Percentiles rank a stretch among this genome's conserved stretches.
Conservation (phyloP, 1,139 yeast species). For the Pichia sp. region DNA sequence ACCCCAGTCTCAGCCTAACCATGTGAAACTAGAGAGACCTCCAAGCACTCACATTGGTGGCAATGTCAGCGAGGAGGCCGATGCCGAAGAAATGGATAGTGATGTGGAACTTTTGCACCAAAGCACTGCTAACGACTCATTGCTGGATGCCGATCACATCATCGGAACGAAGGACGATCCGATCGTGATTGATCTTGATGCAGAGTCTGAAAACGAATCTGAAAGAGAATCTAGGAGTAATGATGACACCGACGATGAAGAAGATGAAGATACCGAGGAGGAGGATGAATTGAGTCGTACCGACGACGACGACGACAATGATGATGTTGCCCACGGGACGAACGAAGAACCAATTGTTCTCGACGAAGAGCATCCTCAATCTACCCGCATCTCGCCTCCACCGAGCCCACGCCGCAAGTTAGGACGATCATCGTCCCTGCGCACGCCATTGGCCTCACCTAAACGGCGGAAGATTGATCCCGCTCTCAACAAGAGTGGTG, state of each 20-base stretch:
- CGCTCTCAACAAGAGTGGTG: not conserved
- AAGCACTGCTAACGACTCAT: no score
- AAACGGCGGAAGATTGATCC: no score
- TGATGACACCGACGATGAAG: slow-evolving; percentile 3
- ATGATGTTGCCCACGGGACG: slow-evolving; percentile 12
- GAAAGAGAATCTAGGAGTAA: not conserved
- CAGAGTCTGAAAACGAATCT: no score
- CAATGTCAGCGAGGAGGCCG: not conserved
- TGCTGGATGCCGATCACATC: not conserved
- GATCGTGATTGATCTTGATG: slow-evolving; percentile 15
- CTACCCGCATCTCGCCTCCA: no score
- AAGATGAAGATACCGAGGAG: no score
- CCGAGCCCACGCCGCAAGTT: not conserved
- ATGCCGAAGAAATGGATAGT: not conserved
- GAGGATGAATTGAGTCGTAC: not conserved
- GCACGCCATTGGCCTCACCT: not conserved
- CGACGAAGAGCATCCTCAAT: no score
- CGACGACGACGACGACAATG: not conserved
- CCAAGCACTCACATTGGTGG: no score
- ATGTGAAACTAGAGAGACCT: no score
- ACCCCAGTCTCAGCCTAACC: no score
- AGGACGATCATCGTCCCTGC: not conserved
- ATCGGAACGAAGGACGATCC: slow-evolving; percentile 22
- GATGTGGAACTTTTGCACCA: no score
- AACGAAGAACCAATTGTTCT: slow-evolving; percentile 23